phyloP scores from a whole-genome alignment of 2,329 filamentous ascomycete species.

The Catunica adiposa region DNA sequence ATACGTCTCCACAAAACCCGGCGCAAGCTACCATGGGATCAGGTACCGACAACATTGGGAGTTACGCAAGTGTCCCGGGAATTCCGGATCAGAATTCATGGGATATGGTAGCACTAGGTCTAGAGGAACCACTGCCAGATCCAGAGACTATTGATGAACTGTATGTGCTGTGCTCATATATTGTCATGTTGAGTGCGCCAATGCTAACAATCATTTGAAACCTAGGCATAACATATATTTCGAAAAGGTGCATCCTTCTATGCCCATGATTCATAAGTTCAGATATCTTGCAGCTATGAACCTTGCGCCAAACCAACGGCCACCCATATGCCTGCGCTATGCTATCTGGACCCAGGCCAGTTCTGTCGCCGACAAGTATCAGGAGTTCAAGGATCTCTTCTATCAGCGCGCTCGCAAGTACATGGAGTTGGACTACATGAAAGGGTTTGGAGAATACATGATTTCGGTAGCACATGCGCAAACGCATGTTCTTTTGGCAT shows the following conservation, averaged over 20 bases:
- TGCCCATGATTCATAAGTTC: constrained; percentile 78
- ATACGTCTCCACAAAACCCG: background rate
- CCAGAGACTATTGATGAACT: constrained; percentile 63
- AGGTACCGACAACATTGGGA: background rate
- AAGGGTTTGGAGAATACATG: constrained; percentile 77
- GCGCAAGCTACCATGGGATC: background rate
- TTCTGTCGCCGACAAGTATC: constrained; percentile 66
- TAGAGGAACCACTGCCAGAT: constrained; percentile 42
- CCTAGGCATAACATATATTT: constrained; percentile 69
- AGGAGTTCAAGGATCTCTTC: constrained; percentile 66
- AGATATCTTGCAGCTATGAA: constrained; percentile 82
- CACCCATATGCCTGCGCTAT: constrained; percentile 77
- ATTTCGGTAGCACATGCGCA: constrained; percentile 78
- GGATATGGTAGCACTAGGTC: constrained; percentile 52
- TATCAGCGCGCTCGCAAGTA: constrained; percentile 85
- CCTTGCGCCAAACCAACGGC: constrained; percentile 68
- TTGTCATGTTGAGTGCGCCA: background rate
- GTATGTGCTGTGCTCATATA: constrained; percentile 24
- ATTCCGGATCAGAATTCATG: constrained; percentile 27
- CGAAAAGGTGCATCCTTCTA: constrained; percentile 69
- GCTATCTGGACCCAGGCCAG: constrained; percentile 95
- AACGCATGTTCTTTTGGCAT: constrained; percentile 60
- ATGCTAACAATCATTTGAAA: background rate
- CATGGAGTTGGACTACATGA: constrained; percentile 75
- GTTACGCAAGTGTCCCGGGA: background rate